A percentile compares a stretch with the other conserved stretches of the same genome.
Conservation (phyloP, 202 grass and related monocot species). For the Carex sylvatica region DNA sequence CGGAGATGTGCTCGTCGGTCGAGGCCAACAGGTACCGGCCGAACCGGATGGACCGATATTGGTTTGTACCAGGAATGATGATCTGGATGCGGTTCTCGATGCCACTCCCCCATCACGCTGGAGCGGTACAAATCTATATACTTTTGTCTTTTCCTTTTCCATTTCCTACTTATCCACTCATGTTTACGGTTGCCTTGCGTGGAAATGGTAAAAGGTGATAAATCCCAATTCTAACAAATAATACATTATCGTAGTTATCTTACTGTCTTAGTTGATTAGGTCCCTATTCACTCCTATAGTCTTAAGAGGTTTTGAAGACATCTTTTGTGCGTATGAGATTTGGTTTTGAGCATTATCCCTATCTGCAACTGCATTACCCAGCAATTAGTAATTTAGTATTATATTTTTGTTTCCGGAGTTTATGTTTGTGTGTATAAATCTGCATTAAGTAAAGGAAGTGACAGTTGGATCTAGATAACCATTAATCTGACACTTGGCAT, state of each 20-base stretch:
- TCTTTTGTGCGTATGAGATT: background rate
- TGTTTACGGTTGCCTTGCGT: background rate
- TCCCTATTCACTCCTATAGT: background rate
- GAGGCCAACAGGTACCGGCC: slow-evolving; percentile 52
- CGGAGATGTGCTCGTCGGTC: slow-evolving; percentile 58
- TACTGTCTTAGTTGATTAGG: background rate
- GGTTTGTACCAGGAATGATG: slow-evolving; percentile 94
- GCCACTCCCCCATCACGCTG: slow-evolving; percentile 69
- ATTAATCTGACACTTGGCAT: background rate
- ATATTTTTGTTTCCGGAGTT: background rate
- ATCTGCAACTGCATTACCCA: background rate
- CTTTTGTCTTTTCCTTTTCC: background rate
- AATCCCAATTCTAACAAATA: background rate
- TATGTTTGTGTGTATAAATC: background rate
- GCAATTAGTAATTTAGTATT: background rate
- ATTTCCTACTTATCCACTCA: background rate
- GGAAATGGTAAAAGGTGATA: background rate
- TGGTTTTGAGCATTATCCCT: background rate
- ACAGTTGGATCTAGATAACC: background rate
- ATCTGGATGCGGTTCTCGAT: slow-evolving; percentile 82
- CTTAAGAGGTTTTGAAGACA: background rate
- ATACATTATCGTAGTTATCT: background rate
- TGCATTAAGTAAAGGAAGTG: background rate
- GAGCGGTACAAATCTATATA: slow-evolving; percentile 48
- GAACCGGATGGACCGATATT: slow-evolving; percentile 57